Conservation (phyloP, 306 rosid species). For the Glycine latifolia region DNA sequence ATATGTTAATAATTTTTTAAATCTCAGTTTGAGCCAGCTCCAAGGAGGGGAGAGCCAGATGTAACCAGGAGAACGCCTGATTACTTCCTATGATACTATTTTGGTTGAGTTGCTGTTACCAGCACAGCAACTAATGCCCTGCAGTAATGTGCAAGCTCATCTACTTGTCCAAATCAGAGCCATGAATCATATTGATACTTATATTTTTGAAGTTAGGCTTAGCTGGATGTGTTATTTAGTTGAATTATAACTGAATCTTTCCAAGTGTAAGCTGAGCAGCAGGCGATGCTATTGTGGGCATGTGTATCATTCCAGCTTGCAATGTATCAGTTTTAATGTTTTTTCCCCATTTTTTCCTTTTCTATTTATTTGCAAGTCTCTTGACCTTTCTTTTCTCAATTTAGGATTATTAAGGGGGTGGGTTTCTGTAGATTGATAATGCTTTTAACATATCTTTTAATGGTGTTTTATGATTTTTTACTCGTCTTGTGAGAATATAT, state of each 20-base stretch:
- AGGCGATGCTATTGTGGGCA: slow-evolving; percentile 53
- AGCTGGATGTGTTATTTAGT: slow-evolving; percentile 52
- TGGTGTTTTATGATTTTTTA: slow-evolving; percentile 51
- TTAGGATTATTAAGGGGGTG: slow-evolving; percentile 62
- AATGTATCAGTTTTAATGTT: slow-evolving; percentile 55
- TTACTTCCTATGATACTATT: slow-evolving; percentile 74
- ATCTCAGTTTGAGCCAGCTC: slow-evolving; percentile 96
- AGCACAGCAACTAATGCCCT: slow-evolving; percentile 47
- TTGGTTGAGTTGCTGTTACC: slow-evolving; percentile 50
- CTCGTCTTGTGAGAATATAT: slow-evolving; percentile 40
- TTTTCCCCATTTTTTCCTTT: slow-evolving; percentile 36
- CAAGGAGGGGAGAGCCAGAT: slow-evolving; percentile 98
- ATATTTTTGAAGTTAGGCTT: slow-evolving; percentile 49
- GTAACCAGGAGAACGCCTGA: slow-evolving; percentile 95
- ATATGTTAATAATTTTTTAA: neutral
- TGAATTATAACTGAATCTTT: slow-evolving; percentile 49
- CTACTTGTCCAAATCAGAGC: slow-evolving; percentile 50
- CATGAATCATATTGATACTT: slow-evolving; percentile 45
- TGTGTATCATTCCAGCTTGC: slow-evolving; percentile 59
- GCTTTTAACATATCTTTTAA: slow-evolving; percentile 49
- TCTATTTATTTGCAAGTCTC: slow-evolving; percentile 34
- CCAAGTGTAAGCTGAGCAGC: slow-evolving; percentile 56
- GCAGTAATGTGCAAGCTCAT: slow-evolving; percentile 52
- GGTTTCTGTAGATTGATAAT: slow-evolving; percentile 67
- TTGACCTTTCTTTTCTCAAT: slow-evolving; percentile 42